phyloP scores from a whole-genome alignment of 1,284 basidiomycete species.

The Phaffia rhodozyma region DNA sequence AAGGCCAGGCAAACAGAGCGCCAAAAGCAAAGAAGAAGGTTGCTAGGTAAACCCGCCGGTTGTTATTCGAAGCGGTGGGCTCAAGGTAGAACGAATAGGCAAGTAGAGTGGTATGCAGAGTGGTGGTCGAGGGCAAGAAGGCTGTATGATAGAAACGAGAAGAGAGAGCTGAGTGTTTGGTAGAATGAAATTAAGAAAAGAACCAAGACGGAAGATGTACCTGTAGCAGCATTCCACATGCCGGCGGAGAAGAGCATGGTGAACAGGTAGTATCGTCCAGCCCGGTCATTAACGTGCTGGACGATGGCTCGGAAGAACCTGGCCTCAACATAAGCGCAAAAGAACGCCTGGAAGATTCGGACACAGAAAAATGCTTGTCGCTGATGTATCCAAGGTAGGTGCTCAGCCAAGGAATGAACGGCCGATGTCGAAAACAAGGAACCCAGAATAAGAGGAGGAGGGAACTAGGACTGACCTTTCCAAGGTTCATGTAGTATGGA shows the following conservation, averaged over 20 bases:
- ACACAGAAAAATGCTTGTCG: slow-evolving; percentile 78
- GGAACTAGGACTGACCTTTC: slow-evolving; percentile 34
- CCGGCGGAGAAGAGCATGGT: slow-evolving; percentile 74
- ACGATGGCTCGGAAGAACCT: slow-evolving; percentile 70
- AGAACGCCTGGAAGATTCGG: slow-evolving; percentile 61
- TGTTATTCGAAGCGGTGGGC: slow-evolving; percentile 51
- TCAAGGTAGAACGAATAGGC: slow-evolving; percentile 66
- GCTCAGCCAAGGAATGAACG: too few relatives aligned
- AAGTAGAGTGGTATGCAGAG: slow-evolving; percentile 79
- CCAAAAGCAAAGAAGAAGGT: slow-evolving; percentile 67
- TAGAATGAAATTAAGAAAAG: neutral
- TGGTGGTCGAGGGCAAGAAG: slow-evolving; percentile 85
- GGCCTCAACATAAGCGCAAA: slow-evolving; percentile 70
- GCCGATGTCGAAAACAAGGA: slow-evolving; percentile 15
- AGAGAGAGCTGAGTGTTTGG: neutral
- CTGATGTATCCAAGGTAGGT: slow-evolving; percentile 36
- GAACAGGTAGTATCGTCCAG: slow-evolving; percentile 83
- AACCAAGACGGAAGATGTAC: slow-evolving; percentile 40
- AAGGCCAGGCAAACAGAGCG: slow-evolving; percentile 92
- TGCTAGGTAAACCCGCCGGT: slow-evolving; percentile 43
- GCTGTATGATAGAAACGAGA: slow-evolving; percentile 41
- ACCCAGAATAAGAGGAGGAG: slow-evolving; percentile 19
- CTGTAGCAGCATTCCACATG: slow-evolving; percentile 80
- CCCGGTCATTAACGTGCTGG: slow-evolving; percentile 70
- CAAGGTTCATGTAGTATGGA: slow-evolving; percentile 31